Conservation (phyloP, 139 green algal genomes). For the Diplosphaera chodatii region DNA sequence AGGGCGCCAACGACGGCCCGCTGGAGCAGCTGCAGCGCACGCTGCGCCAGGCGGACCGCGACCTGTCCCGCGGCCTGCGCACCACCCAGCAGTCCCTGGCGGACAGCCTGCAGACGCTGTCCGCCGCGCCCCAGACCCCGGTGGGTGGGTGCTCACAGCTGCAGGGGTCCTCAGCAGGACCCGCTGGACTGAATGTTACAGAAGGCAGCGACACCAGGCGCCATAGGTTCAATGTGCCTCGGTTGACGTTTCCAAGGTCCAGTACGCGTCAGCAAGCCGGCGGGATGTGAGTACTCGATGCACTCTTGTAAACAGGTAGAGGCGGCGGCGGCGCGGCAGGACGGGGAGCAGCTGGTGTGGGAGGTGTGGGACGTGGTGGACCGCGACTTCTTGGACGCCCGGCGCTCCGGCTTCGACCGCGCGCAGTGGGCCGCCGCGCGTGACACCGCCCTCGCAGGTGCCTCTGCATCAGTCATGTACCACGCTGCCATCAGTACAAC, state of each 20-base stretch:
- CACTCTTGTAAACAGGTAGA: too few species aligned
- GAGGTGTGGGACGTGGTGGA: slow-evolving; percentile 73
- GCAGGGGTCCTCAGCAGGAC: too few species aligned
- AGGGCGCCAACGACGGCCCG: neutral
- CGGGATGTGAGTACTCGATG: too few species aligned
- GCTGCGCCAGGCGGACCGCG: neutral
- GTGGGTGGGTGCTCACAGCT: too few species aligned
- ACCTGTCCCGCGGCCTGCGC: neutral
- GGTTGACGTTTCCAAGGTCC: too few species aligned
- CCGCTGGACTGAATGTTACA: too few species aligned
- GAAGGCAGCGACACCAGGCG: too few species aligned
- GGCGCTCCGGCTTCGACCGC: slow-evolving; percentile 41
- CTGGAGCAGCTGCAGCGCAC: neutral
- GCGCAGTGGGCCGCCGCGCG: slow-evolving; percentile 7
- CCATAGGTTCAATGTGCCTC: too few species aligned
- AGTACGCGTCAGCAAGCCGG: too few species aligned
- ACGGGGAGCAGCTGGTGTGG: slow-evolving; percentile 23
- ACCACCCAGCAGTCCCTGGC: neutral
- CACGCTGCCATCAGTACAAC: too few species aligned
- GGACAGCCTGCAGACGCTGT: neutral
- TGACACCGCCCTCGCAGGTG: slow-evolving; percentile 16
- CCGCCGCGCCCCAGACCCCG: too few species aligned
- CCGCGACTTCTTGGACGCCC: slow-evolving; percentile 63
- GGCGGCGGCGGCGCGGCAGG: neutral
- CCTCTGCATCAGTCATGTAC: too few species aligned